Percentiles rank a stretch among this genome's conserved stretches.
Evolutionary conservation across 352 stramenopile genomes (phyloP).

Genomic region (Phytopythium kandeliae): DNA sequence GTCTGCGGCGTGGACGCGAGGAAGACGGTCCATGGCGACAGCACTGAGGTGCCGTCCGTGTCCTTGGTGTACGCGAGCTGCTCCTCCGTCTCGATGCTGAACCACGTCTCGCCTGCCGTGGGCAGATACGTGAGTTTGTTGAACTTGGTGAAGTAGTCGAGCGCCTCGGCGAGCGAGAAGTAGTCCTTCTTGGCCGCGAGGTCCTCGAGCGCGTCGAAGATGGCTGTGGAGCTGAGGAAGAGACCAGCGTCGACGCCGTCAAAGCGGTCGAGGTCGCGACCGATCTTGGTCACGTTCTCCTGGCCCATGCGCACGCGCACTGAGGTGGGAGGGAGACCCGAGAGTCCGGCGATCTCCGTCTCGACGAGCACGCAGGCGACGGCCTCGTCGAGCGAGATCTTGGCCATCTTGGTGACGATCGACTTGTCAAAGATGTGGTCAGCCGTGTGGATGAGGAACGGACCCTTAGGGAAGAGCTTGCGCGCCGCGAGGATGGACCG

Average conservation of each 20-base stretch:
- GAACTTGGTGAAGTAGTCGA: conserved; percentile 61
- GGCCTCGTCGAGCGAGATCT: conserved; percentile 47
- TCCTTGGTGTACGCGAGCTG: conserved; percentile 75
- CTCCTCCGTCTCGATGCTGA: conserved; percentile 80
- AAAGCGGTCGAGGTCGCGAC: conserved; percentile 41
- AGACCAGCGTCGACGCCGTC: conserved; percentile 68
- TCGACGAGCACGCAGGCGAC: conserved; percentile 72
- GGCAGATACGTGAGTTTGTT: conserved; percentile 59
- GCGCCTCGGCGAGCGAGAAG: conserved; percentile 70
- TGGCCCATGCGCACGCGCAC: conserved; percentile 59
- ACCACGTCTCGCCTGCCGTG: conserved; percentile 72
- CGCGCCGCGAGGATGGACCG: conserved; percentile 65
- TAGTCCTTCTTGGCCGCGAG: conserved; percentile 59
- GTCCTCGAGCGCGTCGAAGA: conserved; percentile 61
- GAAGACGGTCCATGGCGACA: conserved; percentile 78
- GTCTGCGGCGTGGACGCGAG: conserved; percentile 49
- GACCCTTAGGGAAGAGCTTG: conserved; percentile 53
- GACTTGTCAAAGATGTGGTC: conserved; percentile 86
- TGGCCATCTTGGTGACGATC: conserved; percentile 58
- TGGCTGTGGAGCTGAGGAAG: conserved; percentile 62
- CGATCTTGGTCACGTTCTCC: conserved; percentile 58
- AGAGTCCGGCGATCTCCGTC: conserved; percentile 56
- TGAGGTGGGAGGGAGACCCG: conserved; percentile 45
- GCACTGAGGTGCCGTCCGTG: conserved; percentile 50
- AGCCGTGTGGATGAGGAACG: conserved; percentile 81